These are phyloP conservation scores for Kodamaea sagamina DNA, from an alignment of 805 yeast species.

Conservation along the genomic window DNA sequence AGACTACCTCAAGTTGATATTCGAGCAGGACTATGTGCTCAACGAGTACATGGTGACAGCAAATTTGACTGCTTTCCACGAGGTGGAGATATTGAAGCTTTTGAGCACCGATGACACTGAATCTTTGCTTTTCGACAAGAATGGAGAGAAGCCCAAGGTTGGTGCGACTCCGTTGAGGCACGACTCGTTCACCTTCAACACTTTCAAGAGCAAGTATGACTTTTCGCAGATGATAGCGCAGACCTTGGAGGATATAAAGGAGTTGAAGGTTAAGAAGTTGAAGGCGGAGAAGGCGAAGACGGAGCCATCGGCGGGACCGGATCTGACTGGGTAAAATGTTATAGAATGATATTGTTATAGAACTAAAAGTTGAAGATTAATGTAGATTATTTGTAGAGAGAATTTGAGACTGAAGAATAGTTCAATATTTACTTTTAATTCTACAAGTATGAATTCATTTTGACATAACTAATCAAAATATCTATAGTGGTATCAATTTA, in stretches of 20 bases:
- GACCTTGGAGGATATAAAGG: neutral
- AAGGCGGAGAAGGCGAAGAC: neutral
- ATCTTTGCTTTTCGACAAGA: conserved; percentile 11
- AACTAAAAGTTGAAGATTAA: too few species aligned
- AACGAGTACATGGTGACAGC: conserved; percentile 31
- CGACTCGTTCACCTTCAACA: conserved; percentile 14
- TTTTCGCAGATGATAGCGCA: conserved; percentile 5
- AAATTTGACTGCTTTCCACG: conserved; percentile 37
- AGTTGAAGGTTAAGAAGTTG: neutral
- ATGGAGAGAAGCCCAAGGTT: conserved; percentile 9
- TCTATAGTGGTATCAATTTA: too few species aligned
- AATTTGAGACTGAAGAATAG: too few species aligned
- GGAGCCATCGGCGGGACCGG: conserved; percentile 1
- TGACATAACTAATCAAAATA: too few species aligned
- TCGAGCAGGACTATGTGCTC: conserved; percentile 27
- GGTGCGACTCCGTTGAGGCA: conserved; percentile 16
- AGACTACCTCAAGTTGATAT: conserved; percentile 28
- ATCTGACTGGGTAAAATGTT: too few species aligned
- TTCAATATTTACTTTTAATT: too few species aligned
- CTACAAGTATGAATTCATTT: too few species aligned
- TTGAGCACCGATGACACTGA: conserved; percentile 12
- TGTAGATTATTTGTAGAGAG: too few species aligned
- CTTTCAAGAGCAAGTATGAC: conserved; percentile 7
- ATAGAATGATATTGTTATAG: too few species aligned
- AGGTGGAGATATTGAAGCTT: conserved; percentile 25